Evolutionary conservation across 148 eudicot species (phyloP), one percentile per base, ranked within the genome.

Genomic region (Silene uniflora): DNA sequence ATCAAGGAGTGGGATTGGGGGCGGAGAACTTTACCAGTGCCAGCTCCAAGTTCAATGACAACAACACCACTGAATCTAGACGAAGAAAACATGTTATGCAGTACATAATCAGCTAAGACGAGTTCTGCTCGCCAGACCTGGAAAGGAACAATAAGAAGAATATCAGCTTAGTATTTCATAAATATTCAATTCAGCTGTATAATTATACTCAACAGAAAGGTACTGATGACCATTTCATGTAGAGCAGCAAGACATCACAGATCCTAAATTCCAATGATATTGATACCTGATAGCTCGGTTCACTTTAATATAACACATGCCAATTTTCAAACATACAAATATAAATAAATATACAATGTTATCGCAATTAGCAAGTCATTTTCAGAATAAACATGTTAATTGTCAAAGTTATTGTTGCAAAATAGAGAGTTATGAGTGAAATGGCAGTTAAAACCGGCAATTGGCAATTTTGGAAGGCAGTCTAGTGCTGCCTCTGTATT

Each of bases 121-220:
- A 95, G 60, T 86, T 92, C 97, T 65, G 99, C 99, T 82, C 86
- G 91, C 99, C 99, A 95, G 42, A 95, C 88, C 97, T 95, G 82
- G 75, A 77, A 82, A 42, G n/a, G 58, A 16, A 32, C 35, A 32
- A 32, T 29, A 29, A 29, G 2, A 32, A 32, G 35, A 32, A 60
- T 62, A 63, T n/a, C 75, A 21, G 16, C 39, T 25, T 6, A 39
- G 18, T 32, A 54, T 39, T 17, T 16, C 22, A 22, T n/a, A 24
- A 39, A 21, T 23, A 62, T 21, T 61, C 24, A n/a, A 46, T 68
- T 23, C 29, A 65, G 11, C 65, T 25, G 39, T 64, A 60, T 7
- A 19, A 32, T 42, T 60, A 58, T 22, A 10, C 54, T 63, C 13
- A 59, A 73, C 64, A 39, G 35, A 55, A 61, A 77, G 27, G 25